Conservation (phyloP, 768 basidiomycete species). For the Ramaria rubella region DNA sequence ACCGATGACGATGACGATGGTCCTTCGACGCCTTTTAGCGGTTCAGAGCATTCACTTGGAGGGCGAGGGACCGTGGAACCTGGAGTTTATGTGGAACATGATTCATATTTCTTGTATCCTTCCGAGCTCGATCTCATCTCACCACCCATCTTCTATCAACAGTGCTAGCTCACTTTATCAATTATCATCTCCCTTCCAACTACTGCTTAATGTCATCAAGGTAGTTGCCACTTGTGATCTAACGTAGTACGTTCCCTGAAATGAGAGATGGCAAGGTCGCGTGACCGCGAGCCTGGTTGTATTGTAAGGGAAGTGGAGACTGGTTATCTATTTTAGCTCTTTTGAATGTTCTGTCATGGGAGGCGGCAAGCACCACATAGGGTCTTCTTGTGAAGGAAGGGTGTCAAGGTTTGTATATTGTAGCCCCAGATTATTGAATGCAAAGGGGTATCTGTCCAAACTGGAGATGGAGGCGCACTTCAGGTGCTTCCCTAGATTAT, state of each 20-base stretch:
- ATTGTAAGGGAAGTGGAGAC: too few species aligned
- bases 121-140: slow-evolving; percentile 70
- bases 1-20: slow-evolving; percentile 39
- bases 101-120: slow-evolving; percentile 54
- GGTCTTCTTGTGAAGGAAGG: slow-evolving; percentile 17
- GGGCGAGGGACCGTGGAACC: slow-evolving; percentile 41
- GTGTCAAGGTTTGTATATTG: slow-evolving; percentile 37
- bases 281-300: too few species aligned
- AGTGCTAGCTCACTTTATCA: slow-evolving; percentile 2
- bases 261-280: too few species aligned
- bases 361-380: slow-evolving; percentile 23
- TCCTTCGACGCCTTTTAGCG: slow-evolving; percentile 6
- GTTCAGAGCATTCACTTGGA: slow-evolving; percentile 22
- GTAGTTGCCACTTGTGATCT: neutral
- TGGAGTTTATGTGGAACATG: slow-evolving; percentile 56
- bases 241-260: too few species aligned
- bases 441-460: slow-evolving; percentile 45
- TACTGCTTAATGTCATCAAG: neutral
- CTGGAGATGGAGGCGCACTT: slow-evolving; percentile 42
- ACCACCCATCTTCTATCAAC: slow-evolving; percentile 38
- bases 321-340: slow-evolving; percentile 2
- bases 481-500: slow-evolving; percentile 47
- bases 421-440: slow-evolving; percentile 61
- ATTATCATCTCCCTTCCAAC: neutral
- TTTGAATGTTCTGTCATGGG: neutral